Percentiles rank a stretch among this genome's conserved stretches.
phyloP scores from a whole-genome alignment of 805 yeast genomes.

The Barnettozyma californica region DNA sequence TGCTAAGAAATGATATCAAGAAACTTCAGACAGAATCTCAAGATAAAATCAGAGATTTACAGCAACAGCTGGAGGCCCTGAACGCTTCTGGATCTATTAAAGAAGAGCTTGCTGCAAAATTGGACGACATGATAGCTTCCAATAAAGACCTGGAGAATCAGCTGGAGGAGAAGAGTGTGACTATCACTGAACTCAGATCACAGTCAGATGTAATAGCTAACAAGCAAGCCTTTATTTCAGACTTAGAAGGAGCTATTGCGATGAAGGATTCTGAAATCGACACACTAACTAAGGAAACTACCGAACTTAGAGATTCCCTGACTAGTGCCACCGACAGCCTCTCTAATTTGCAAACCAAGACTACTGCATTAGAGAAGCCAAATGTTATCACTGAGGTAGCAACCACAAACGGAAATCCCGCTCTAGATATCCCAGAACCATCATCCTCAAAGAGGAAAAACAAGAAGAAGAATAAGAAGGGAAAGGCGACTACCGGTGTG shows the following conservation, averaged over 20 bases:
- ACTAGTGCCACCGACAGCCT: neutral
- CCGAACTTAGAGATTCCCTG: neutral
- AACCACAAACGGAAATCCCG: neutral
- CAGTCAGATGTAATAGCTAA: neutral
- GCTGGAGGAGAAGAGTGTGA: neutral
- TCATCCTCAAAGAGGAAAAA: conserved; percentile 15
- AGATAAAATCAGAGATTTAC: conserved; percentile 12
- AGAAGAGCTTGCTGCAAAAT: neutral
- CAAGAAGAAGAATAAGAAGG: conserved; percentile 14
- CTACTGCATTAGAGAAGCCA: conserved; percentile 8
- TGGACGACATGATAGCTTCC: neutral
- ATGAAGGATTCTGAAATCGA: conserved; percentile 7
- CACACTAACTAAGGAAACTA: conserved; percentile 1
- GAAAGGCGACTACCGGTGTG: neutral
- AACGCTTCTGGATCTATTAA: conserved; percentile 2
- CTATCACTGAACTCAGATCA: neutral
- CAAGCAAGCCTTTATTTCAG: neutral
- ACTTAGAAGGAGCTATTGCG: neutral
- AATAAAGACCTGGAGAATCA: neutral
- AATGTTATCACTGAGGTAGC: conserved; percentile 1
- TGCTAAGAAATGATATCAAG: neutral
- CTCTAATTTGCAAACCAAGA: conserved; percentile 5
- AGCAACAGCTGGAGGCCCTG: neutral
- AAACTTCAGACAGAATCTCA: neutral
- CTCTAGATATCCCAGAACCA: neutral